Conservation (phyloP, 805 yeast genomes). For the Candida arabinofermentans region DNA sequence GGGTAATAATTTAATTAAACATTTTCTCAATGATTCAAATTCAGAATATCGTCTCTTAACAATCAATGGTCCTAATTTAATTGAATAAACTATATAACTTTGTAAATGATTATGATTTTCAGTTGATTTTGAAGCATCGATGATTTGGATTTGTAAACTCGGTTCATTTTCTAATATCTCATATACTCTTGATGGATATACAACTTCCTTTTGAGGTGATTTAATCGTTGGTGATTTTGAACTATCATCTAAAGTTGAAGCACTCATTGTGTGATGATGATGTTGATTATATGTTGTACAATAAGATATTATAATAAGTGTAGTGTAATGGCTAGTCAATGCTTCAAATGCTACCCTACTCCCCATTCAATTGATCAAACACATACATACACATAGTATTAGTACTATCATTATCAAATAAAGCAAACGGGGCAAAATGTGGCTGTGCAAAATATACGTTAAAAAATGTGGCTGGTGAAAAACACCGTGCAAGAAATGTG, state of each 20-base stretch:
- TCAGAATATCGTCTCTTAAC: conserved; percentile 89
- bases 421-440: not conserved
- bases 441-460: not conserved
- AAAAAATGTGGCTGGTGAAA: not conserved
- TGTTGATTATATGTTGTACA: too few relatives aligned
- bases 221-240: not conserved
- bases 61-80: conserved; percentile 52
- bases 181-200: conserved; percentile 21
- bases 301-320: too few relatives aligned
- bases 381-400: not conserved
- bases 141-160: conserved; percentile 35
- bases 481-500: too few relatives aligned
- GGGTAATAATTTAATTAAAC: conserved; percentile 71
- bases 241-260: too few relatives aligned
- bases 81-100: conserved; percentile 75
- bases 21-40: conserved; percentile 76
- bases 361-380: too few relatives aligned
- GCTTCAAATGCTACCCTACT: too few relatives aligned
- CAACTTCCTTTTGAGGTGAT: conserved; percentile 11
- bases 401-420: not conserved
- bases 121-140: conserved; percentile 81
- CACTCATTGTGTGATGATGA: not conserved
- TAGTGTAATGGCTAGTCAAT: too few relatives aligned
- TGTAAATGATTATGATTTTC: conserved; percentile 54
- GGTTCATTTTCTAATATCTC: conserved; percentile 19